Conservation (phyloP, 2,329 filamentous ascomycete genomes). For the Berkeleyomyces basicola region DNA sequence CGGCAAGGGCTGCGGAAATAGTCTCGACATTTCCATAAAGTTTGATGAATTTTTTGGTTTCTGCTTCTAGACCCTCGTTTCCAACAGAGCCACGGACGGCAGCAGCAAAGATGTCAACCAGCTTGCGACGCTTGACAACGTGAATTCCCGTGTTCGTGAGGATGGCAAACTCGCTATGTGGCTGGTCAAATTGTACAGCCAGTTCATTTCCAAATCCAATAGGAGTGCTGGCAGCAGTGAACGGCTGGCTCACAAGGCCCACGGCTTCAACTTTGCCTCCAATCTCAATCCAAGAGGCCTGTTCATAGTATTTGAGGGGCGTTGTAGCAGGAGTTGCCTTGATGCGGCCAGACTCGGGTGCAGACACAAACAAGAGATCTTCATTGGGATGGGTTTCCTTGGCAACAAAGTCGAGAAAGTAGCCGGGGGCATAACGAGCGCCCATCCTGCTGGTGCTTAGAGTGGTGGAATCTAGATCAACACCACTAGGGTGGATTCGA, state of each 20-base stretch:
- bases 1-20: conserved; percentile 76
- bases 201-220: conserved; percentile 87
- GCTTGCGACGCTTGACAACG: conserved; percentile 61
- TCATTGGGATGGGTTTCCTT: conserved; percentile 40
- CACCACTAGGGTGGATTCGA: conserved; percentile 22
- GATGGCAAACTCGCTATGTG: conserved; percentile 70
- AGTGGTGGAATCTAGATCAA: conserved; percentile 33
- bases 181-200: conserved; percentile 83
- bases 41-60: conserved; percentile 69
- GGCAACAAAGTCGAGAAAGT: conserved; percentile 71
- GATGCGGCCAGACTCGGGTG: conserved; percentile 79
- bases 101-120: conserved; percentile 84
- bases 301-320: conserved; percentile 53
- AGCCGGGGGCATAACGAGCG: conserved; percentile 63
- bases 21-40: conserved; percentile 81
- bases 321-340: conserved; percentile 37
- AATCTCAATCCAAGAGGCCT: conserved; percentile 63
- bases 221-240: conserved; percentile 49
- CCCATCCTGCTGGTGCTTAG: conserved; percentile 35
- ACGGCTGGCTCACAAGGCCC: conserved; percentile 57
- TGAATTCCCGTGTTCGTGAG: conserved; percentile 85
- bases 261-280: conserved; percentile 60
- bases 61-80: conserved; percentile 64
- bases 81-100: conserved; percentile 57
- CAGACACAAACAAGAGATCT: conserved; percentile 66